These are phyloP conservation scores for Amaranthus tricolor DNA, from an alignment of 179 eudicot species.

Conservation along the genomic window DNA sequence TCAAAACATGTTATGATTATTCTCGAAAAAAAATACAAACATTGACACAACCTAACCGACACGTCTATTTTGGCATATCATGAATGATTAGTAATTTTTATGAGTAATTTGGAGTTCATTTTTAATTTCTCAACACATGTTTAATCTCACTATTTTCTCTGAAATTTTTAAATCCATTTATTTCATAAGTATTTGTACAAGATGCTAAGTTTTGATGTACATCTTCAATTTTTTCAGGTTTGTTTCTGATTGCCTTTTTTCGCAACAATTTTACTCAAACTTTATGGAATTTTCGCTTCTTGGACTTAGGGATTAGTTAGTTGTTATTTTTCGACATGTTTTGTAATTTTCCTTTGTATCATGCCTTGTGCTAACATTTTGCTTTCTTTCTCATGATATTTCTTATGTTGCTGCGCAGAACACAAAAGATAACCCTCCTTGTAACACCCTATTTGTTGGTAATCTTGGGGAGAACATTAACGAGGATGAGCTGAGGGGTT, in stretches of 20 bases:
- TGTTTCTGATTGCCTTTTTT: background rate
- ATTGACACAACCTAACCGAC: no score
- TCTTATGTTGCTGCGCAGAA: slow-evolving; percentile 52
- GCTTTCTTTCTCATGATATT: slow-evolving; percentile 14
- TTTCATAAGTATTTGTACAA: background rate
- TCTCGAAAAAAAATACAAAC: no score
- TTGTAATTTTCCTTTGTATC: background rate
- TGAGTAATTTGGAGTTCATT: background rate
- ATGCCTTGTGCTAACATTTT: background rate
- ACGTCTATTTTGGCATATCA: no score
- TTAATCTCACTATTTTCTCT: background rate
- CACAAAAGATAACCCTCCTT: slow-evolving; percentile 95
- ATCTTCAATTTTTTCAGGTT: background rate
- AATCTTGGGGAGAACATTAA: slow-evolving; percentile 87
- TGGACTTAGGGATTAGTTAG: background rate
- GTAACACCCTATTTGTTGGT: slow-evolving; percentile 94
- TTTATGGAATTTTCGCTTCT: background rate
- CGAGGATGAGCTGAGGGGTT: slow-evolving; percentile 90
- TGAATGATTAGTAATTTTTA: background rate
- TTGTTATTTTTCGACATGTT: background rate
- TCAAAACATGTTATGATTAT: no score
- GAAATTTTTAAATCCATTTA: background rate
- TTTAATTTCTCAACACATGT: background rate
- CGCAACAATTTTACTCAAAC: background rate
- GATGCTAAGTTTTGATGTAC: background rate